Evolutionary conservation across 2,329 filamentous ascomycete genomes (phyloP).

Genomic region (Truncatella angustata): DNA sequence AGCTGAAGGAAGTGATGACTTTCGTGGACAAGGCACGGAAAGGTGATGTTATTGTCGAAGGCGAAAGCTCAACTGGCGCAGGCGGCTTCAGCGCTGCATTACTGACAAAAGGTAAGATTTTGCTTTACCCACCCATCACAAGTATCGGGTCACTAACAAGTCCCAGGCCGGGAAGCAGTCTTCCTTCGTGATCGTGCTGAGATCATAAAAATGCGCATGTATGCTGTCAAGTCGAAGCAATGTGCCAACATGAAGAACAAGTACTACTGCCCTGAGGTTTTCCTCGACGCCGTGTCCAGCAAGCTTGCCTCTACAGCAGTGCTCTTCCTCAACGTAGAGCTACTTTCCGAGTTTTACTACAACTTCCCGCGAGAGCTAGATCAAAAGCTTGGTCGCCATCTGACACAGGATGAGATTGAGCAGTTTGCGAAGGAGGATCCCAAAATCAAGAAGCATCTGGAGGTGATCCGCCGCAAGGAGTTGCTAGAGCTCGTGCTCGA

Average conservation of each 20-base stretch:
- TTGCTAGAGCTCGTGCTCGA: constrained; percentile 87
- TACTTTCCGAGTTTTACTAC: constrained; percentile 96
- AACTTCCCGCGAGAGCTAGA: constrained; percentile 95
- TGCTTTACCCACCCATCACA: not conserved
- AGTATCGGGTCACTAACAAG: constrained; percentile 22
- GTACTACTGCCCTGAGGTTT: constrained; percentile 95
- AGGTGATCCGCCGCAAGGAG: constrained; percentile 89
- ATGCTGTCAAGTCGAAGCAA: constrained; percentile 87
- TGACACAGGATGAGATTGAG: constrained; percentile 79
- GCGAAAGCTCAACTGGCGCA: constrained; percentile 78
- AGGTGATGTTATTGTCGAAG: constrained; percentile 81
- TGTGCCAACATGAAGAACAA: constrained; percentile 84
- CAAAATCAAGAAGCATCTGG: constrained; percentile 83
- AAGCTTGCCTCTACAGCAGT: constrained; percentile 95
- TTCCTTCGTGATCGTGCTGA: constrained; percentile 92
- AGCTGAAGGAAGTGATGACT: constrained; percentile 81
- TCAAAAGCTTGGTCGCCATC: constrained; percentile 75
- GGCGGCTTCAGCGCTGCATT: constrained; percentile 91
- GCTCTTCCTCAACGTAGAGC: constrained; percentile 94
- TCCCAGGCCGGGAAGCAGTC: constrained; percentile 79
- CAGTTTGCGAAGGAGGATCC: constrained; percentile 90
- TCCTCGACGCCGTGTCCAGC: constrained; percentile 94
- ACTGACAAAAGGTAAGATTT: constrained; percentile 69
- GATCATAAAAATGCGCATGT: constrained; percentile 84
- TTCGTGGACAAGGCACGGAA: constrained; percentile 90